Base-by-base conservation (phyloP, 1,284 basidiomycete species). In the Papiliotrema terrestris region DNA sequence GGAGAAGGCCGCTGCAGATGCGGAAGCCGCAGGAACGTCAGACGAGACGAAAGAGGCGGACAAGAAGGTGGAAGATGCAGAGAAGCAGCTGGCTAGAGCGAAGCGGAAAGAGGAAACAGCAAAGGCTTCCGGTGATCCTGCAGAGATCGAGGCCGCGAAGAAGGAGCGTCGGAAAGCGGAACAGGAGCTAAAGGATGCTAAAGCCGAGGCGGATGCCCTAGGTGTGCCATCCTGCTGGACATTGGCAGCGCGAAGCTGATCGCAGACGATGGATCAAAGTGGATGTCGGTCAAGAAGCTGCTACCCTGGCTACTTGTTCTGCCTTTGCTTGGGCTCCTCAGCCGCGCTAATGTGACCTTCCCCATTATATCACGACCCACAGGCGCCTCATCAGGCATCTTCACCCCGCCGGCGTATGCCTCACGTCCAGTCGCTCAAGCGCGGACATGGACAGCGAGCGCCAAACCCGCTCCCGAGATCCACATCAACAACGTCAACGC, bases 401-500 rank as follows among this genome's bases (percentile, higher is more conserved):
- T 36, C 15, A 20, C 17, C 19, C 50, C 2, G 23, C 50, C 25
- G 14, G 29, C 36, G n/a, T 43, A 9, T 20, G 38, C 19, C 39
- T 29, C 15, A 8, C 38, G 19, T 39, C 49, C 35, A 37, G 46
- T 35, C 26, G 41, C 39, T 11, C 41, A 11, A 44, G 51, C 13
- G 37, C 48, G 11, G 45, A 55, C 41, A 11, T 52, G 50, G 50
- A 37, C 35, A 44, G 50, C 50, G 8, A 52, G 50, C 20, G 25
- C 49, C 2, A 45, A 52, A 19, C 50, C 42, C 20, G 32, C 49
- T 15, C 38, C 58, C 3, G 52, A 52, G 13, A 60, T 64, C 38
- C 48, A 65, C 36, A 63, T 65, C 53, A 65, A 63, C 51, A 60
- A 65, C 51, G 54, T 62, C n/a, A 61, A 65, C 29, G 57, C 63